phyloP scores from a whole-genome alignment of 176 grass and related monocot genomes.

The Oryza rufipogon region DNA sequence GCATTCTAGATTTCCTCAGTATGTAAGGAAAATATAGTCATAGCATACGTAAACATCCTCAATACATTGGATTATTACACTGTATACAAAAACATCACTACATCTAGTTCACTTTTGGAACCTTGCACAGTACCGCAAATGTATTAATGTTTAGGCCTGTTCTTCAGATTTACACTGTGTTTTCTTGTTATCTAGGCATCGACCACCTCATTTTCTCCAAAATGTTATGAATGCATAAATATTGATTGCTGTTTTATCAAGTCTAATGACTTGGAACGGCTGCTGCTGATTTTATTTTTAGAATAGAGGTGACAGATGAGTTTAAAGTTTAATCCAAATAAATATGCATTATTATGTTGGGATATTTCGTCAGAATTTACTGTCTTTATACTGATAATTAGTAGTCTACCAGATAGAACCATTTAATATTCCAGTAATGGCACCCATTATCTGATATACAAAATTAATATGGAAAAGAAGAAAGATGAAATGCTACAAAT shows the following conservation, averaged over 20 bases:
- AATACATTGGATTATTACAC: slow-evolving; percentile 9
- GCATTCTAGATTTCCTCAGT: neutral
- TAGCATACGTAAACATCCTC: slow-evolving; percentile 14
- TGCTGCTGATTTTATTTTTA: neutral
- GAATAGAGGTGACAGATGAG: neutral
- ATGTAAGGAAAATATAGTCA: neutral
- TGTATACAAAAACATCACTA: slow-evolving; percentile 32
- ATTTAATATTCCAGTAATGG: slow-evolving; percentile 2
- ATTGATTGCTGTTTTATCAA: slow-evolving; percentile 20
- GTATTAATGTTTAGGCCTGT: neutral
- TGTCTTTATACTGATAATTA: neutral
- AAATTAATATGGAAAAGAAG: neutral
- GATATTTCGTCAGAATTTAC: neutral
- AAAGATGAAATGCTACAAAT: neutral
- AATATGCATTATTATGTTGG: slow-evolving; percentile 1
- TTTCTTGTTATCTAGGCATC: neutral
- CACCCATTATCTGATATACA: neutral
- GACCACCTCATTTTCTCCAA: neutral
- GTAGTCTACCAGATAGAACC: neutral
- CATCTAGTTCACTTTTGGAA: neutral
- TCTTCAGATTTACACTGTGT: slow-evolving; percentile 3
- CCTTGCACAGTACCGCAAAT: neutral
- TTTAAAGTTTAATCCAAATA: neutral
- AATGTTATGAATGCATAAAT: neutral
- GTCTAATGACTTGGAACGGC: neutral